Base-by-base conservation (phyloP, 169 alveolate species). In the Babesia caballi region DNA sequence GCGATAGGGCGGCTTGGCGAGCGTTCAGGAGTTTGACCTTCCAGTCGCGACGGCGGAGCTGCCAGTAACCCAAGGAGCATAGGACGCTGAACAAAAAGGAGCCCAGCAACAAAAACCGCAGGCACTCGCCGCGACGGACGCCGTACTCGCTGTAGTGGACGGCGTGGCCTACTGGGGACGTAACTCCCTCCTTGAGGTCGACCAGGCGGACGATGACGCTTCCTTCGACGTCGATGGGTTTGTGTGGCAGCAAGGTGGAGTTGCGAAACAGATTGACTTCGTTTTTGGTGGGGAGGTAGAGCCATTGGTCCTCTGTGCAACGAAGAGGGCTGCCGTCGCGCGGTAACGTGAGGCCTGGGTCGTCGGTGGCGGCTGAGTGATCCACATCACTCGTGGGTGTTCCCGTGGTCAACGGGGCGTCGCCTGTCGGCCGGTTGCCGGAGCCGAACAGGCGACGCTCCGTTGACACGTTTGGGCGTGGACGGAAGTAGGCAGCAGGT, bases 71-170 rank as follows among this genome's bases (percentile, higher is more conserved):
- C 72, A 91, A 74, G n/a, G 72, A 67, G 36, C 66, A 53, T 3
- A 58, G 51, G 9, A 66, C 60, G 3, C 71, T 12, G 30, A 54
- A 50, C 11, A 42, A 36, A 15, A 57, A 41, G 11, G 71, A 30
- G 32, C 84, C 65, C 12, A 65, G 12, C 4, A 70, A 17, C 30
- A 71, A 14, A 23, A 81, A 21, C 3, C 50, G 58, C 17, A 63
- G 40, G 0, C 23, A 35, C 83, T 93, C 96, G 14, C 85, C 90
- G 65, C 85, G 84, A 33, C 95, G 89, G 52, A 93, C 70, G 27
- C 96, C 96, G 41, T 84, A 93, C 70, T 90, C 94, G 50, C 95
- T 85, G 77, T 60, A 84, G 50, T 78, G 85, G 12, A 88, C 86
- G 23, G 92, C 66, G 25, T 89, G 66, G 54, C 83, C 69, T 7